Conservation (phyloP, 1,139 yeast species). For the Kodamaea fungicola region DNA sequence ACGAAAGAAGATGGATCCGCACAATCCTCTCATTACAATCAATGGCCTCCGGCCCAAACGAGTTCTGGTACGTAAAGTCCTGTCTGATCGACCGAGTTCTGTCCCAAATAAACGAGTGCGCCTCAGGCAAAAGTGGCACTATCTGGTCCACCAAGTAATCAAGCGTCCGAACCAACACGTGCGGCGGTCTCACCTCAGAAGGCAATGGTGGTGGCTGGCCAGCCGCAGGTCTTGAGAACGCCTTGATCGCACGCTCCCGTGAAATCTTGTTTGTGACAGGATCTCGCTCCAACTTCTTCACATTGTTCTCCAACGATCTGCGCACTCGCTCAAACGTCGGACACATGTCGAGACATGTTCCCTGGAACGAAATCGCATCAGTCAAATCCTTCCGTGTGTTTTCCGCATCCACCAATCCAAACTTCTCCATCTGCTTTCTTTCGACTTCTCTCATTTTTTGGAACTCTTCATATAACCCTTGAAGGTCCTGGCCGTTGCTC, state of each 20-base stretch:
- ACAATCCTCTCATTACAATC: slow-evolving; percentile 93
- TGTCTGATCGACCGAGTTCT: slow-evolving; percentile 97
- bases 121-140: slow-evolving; percentile 67
- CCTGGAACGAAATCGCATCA: slow-evolving; percentile 84
- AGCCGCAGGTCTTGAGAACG: slow-evolving; percentile 95
- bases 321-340: slow-evolving; percentile 90
- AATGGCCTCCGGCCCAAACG: slow-evolving; percentile 88
- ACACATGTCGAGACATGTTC: slow-evolving; percentile 92
- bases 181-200: slow-evolving; percentile 95
- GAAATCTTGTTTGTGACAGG: slow-evolving; percentile 62
- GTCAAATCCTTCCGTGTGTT: slow-evolving; percentile 75
- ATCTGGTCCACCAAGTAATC: slow-evolving; percentile 65
- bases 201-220: slow-evolving; percentile 98
- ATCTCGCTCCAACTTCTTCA: slow-evolving; percentile 74
- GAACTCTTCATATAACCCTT: slow-evolving; percentile 48
- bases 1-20: slow-evolving; percentile 74
- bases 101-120: slow-evolving; percentile 96
- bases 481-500: slow-evolving; percentile 35
- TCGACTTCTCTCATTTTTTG: slow-evolving; percentile 77
- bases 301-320: slow-evolving; percentile 85
- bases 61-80: slow-evolving; percentile 94
- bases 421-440: slow-evolving; percentile 72
- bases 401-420: slow-evolving; percentile 86
- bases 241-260: slow-evolving; percentile 70
- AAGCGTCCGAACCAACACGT: slow-evolving; percentile 59